Evolutionary conservation across 164 flowering plant genomes (phyloP), one percentile per base, ranked within the genome.

Genomic region (Santalum album): DNA sequence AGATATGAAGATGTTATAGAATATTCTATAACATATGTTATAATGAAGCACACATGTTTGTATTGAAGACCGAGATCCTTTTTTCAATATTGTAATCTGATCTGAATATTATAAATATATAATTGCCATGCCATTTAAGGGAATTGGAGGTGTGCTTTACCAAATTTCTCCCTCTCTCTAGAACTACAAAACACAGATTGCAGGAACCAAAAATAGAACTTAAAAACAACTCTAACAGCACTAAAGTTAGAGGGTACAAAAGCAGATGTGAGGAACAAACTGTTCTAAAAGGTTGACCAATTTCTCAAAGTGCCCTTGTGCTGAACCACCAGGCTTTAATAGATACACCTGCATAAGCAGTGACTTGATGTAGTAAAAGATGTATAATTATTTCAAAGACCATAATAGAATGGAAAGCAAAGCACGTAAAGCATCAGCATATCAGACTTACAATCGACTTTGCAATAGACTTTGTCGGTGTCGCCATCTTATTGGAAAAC

Each of bases 211-310:
- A 19, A 40, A 24, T 21, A 45, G 21, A 53, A 65, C 11, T n/a
- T n/a, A n/a, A 18, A 17, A 51, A 56, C 17, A 55, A 38, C 15
- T 48, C 56, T 16, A 43, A 19, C 2, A 23, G 47, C 15, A 62
- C 25, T 38, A 25, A 47, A 68, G 65, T 43, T 26, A 55, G 26
- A 50, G 27, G 52, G 23, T 49, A 54, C 18, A 60, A 29, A 50
- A 56, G 44, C 34, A 62, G 69, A 54, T 49, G 67, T 52, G 27
- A 64, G 78, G 57, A 55, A 78, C 92, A 68, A 69, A 89, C 99
- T 87, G 99, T 66, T 94, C 96, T 67, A 94, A 74, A 58, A 94
- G 94, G 76, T 94, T 78, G 75, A 83, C 81, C 92, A 94, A 81
- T 78, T 83, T 89, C 73, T 80, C 90, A 47, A 89, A 79, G 64